Base-by-base conservation (phyloP, 768 basidiomycete species). In the Termitomyces sp. region DNA sequence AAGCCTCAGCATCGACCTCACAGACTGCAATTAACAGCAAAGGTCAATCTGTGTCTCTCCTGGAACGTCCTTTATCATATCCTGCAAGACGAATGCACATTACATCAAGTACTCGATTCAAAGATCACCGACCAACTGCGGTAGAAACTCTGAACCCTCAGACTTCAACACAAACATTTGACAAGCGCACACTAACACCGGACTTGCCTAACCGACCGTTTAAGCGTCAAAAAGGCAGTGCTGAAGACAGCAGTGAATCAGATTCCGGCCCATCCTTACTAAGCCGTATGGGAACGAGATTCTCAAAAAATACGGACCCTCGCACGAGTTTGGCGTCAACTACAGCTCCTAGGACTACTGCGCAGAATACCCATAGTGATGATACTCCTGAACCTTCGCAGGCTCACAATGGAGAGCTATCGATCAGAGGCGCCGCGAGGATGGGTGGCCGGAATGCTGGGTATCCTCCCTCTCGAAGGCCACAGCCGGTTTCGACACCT, bases 341-440 rank as follows among this genome's bases (percentile, higher is more conserved):
- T 55, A 7, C 43, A 43, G 20, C 35, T 41, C n/a, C 50, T 32
- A 48, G 56, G 20, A 57, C 55, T 56, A 40, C 52, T 61, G 43
- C 30, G 32, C 53, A 57, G 30, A 55, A 23, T 32, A 43, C 54
- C 30, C 55, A 36, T 43, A 50, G 30, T 28, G 35, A 26, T 16
- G 48, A 43, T 26, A 55, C 50, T 47, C 32, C 36, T 47, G 53
- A 63, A 28, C 40, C 38, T 32, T 46, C 46, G 10, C 51, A 50
- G 20, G 50, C 64, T 62, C 75, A 77, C 12, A 66, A 68, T 44
- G 74, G 72, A n/a, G 82, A 80, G 43, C 79, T 70, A 61, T 82
- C 79, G 62, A 84, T 84, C 63, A 82, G 78, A 64, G 83, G 83
- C 53, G 83, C 83, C 28, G 83, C 82, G 18, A 61, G 52, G 38